A percentile compares a stretch with the other conserved stretches of the same genome.
phyloP scores from a whole-genome alignment of 2,329 filamentous ascomycete species.

The Penicillium sp. region DNA sequence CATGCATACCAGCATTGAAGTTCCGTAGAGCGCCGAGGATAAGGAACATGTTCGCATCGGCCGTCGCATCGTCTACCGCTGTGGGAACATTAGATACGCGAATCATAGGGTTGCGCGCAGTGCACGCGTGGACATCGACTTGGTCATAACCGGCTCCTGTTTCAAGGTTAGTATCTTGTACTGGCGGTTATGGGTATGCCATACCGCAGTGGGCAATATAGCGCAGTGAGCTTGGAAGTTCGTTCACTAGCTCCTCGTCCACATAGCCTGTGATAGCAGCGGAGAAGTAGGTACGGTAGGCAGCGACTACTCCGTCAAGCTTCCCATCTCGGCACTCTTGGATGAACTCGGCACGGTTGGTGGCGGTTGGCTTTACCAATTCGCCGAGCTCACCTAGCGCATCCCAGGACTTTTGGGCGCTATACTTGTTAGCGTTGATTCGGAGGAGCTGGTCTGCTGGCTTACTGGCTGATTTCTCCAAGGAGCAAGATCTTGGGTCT shows the following conservation, averaged over 20 bases:
- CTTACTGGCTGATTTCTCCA: constrained; percentile 60
- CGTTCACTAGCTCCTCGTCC: constrained; percentile 63
- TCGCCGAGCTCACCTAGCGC: constrained; percentile 58
- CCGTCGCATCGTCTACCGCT: constrained; percentile 75
- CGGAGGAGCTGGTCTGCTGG: constrained; percentile 13
- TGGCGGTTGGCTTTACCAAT: constrained; percentile 58
- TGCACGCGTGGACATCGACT: constrained; percentile 68
- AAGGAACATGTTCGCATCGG: constrained; percentile 74
- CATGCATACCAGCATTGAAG: constrained; percentile 61
- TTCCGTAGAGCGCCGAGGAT: constrained; percentile 74
- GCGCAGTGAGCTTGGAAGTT: constrained; percentile 36
- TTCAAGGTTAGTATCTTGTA: background rate
- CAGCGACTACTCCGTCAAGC: constrained; percentile 60
- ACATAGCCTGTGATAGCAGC: constrained; percentile 61
- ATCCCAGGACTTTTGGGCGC: constrained; percentile 61
- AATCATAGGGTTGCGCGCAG: constrained; percentile 53
- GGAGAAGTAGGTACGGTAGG: constrained; percentile 67
- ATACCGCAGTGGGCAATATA: constrained; percentile 41
- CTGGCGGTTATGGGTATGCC: background rate
- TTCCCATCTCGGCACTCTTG: constrained; percentile 60
- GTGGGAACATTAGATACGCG: constrained; percentile 76
- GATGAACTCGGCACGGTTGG: constrained; percentile 62
- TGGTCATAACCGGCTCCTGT: constrained; percentile 80
- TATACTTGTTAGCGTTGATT: constrained; percentile 14
- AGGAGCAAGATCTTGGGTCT: constrained; percentile 60